Percentiles rank a stretch among this genome's conserved stretches.
Conservation (phyloP, 495 filamentous ascomycete species). For the Talaromyces adpressus region DNA sequence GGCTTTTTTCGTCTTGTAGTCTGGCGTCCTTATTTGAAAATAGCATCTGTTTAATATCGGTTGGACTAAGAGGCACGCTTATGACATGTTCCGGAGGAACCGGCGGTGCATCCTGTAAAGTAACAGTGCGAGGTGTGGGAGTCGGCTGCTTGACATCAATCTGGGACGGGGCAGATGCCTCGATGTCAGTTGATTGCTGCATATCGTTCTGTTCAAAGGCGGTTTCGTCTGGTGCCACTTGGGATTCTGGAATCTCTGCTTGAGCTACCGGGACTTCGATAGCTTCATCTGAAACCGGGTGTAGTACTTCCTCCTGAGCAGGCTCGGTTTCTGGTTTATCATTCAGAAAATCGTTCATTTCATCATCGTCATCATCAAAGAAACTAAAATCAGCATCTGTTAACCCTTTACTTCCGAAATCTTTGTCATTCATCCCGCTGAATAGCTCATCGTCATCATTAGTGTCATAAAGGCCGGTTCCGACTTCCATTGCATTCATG, state of each 20-base stretch:
- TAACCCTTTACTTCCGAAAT: conserved; percentile 75
- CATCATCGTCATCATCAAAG: conserved; percentile 65
- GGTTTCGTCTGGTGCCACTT: neutral
- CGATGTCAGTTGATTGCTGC: neutral
- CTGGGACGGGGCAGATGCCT: neutral
- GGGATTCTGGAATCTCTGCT: neutral
- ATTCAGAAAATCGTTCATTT: conserved; percentile 27
- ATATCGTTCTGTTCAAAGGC: neutral
- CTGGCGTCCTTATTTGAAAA: conserved; percentile 20
- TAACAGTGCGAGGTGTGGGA: neutral
- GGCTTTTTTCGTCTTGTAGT: conserved; percentile 7
- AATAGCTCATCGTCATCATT: conserved; percentile 58
- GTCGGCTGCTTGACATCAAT: neutral
- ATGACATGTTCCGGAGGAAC: conserved; percentile 21
- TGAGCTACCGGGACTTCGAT: neutral
- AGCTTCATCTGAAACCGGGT: neutral
- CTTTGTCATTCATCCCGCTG: conserved; percentile 62
- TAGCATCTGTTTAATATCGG: conserved; percentile 41
- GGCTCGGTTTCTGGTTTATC: conserved; percentile 2
- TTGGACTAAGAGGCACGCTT: conserved; percentile 45
- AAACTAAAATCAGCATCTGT: conserved; percentile 89
- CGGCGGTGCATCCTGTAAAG: neutral
- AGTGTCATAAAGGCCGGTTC: conserved; percentile 38
- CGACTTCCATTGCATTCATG: conserved; percentile 23
- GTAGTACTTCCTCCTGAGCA: neutral